Evolutionary conservation across 371 early-diverging fungal species (phyloP).

Genomic region (Lichtheimia hyalospora): DNA sequence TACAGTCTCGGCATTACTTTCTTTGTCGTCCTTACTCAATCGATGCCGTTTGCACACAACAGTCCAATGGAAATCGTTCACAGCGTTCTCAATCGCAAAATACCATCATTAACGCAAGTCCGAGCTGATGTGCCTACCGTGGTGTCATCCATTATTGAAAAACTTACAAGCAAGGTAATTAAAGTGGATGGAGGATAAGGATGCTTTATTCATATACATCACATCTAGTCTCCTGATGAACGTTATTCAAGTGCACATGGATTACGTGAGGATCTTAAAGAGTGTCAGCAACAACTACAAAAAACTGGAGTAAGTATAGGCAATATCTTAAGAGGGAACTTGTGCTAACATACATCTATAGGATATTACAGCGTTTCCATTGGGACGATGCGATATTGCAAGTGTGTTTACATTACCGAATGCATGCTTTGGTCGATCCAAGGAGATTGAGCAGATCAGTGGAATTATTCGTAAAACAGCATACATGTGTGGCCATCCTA

Average conservation of each 20-base stretch:
- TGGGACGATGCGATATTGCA: constrained; percentile 53
- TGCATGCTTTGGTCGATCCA: constrained; percentile 46
- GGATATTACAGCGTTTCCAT: constrained; percentile 40
- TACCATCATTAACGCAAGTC: constrained; percentile 45
- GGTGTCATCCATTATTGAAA: constrained; percentile 53
- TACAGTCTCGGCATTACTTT: constrained; percentile 59
- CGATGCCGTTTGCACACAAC: constrained; percentile 47
- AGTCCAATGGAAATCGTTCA: constrained; percentile 64
- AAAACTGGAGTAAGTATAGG: constrained; percentile 3
- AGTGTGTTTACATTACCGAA: constrained; percentile 58
- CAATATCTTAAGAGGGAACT: background rate
- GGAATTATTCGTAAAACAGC: constrained; percentile 39
- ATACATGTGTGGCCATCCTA: constrained; percentile 25
- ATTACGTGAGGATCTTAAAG: constrained; percentile 54
- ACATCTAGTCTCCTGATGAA: constrained; percentile 55
- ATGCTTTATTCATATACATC: background rate
- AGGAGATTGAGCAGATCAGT: constrained; percentile 34
- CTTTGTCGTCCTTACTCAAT: constrained; percentile 48
- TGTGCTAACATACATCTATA: constrained; percentile 1
- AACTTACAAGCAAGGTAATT: constrained; percentile 58
- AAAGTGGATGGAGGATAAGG: background rate
- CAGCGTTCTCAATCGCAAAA: constrained; percentile 49
- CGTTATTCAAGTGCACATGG: constrained; percentile 61
- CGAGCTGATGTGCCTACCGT: constrained; percentile 48
- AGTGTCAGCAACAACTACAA: constrained; percentile 40